Evolutionary conservation across 2,329 filamentous ascomycete genomes (phyloP).

Genomic region (Apiospora arundinis): DNA sequence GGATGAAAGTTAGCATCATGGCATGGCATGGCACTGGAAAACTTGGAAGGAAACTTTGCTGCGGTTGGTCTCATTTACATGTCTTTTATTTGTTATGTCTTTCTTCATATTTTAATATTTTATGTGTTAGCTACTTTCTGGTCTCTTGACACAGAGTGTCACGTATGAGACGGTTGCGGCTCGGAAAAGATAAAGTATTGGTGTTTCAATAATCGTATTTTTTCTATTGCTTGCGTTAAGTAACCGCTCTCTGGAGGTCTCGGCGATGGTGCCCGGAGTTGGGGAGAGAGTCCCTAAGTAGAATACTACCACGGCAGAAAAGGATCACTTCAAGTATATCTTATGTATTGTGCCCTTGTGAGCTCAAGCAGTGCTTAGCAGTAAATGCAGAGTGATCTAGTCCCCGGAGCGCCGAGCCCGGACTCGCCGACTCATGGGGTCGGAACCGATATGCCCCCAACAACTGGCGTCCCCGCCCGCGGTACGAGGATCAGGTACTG

Average conservation of each 20-base stretch:
- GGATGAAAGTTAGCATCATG: background rate
- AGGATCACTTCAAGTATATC: background rate
- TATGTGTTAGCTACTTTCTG: background rate
- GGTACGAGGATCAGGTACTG: constrained; percentile 28
- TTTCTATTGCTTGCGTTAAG: background rate
- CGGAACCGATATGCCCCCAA: background rate
- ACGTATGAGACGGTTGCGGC: background rate
- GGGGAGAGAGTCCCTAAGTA: background rate
- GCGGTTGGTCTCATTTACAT: constrained; percentile 6
- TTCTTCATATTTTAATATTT: constrained; percentile 11
- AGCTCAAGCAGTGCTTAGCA: background rate
- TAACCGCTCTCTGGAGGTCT: background rate
- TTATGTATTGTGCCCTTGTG: background rate
- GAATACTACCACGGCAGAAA: background rate
- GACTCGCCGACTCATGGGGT: background rate
- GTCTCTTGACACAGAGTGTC: background rate
- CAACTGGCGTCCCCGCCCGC: background rate
- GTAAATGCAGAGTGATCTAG: background rate
- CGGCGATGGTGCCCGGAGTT: background rate
- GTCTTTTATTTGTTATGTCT: background rate
- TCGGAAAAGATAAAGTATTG: background rate
- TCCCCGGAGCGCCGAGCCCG: background rate
- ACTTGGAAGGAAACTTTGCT: background rate
- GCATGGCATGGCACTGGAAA: background rate
- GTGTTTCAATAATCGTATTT: background rate